phyloP scores from a whole-genome alignment of 129 eudicot species.

The Arctium lappa region DNA sequence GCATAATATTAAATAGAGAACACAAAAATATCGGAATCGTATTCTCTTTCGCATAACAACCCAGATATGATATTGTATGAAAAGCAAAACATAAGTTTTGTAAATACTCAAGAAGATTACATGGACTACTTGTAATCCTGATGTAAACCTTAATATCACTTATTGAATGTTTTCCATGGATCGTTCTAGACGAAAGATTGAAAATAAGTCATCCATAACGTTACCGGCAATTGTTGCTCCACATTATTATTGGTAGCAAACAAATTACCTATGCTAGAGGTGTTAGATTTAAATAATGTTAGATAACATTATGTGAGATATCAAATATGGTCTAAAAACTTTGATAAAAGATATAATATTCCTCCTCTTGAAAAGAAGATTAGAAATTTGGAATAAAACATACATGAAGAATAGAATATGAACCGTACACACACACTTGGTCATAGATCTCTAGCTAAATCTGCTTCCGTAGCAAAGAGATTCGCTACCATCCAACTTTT shows the following conservation, averaged over 20 bases:
- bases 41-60: not conserved
- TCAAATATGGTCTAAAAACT: not conserved
- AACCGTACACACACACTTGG: constrained; percentile 27
- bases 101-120: not conserved
- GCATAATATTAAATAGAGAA: constrained; percentile 1
- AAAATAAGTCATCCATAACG: no score
- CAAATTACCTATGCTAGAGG: not conserved
- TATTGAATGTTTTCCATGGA: not conserved
- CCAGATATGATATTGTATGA: not conserved
- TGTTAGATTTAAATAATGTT: not conserved
- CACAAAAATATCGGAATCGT: constrained; percentile 2
- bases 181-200: not conserved
- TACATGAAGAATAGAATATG: constrained; percentile 4
- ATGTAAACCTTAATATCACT: not conserved
- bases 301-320: not conserved
- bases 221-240: not conserved
- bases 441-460: not conserved
- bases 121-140: not conserved
- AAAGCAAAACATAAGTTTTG: not conserved
- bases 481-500: constrained; percentile 27
- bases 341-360: not conserved
- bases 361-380: constrained; percentile 13
- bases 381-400: constrained; percentile 8
- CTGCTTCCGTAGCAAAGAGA: constrained; percentile 14
- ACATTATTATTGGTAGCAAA: not conserved